Evolutionary conservation across 352 stramenopile species (phyloP).

Genomic region (Globisporangium radiosum): DNA sequence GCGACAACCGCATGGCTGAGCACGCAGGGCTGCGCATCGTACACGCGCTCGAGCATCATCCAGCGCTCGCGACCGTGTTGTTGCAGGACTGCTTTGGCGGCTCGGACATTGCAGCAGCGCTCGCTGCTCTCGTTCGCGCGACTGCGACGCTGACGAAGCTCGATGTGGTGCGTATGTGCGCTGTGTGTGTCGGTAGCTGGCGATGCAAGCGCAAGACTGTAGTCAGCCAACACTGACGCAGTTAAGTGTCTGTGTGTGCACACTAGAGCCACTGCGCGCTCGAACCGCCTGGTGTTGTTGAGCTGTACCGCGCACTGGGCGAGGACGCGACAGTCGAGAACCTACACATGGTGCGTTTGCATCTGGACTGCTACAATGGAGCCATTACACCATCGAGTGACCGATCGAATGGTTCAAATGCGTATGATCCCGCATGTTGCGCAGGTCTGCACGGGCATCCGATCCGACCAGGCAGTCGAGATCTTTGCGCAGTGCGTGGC

Average conservation of each 20-base stretch:
- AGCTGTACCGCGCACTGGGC: constrained; percentile 49
- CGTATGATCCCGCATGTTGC: too few relatives aligned
- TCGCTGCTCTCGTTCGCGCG: constrained; percentile 23
- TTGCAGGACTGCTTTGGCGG: constrained; percentile 56
- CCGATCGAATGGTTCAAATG: too few relatives aligned
- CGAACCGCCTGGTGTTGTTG: constrained; percentile 47
- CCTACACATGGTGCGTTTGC: constrained; percentile 50
- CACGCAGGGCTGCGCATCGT: constrained; percentile 25
- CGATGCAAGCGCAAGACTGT: too few relatives aligned
- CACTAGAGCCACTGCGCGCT: constrained; percentile 55
- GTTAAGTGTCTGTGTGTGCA: not conserved
- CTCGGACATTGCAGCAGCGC: constrained; percentile 18
- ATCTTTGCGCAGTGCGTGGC: constrained; percentile 43
- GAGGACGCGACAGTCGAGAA: constrained; percentile 38
- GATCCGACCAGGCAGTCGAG: constrained; percentile 46
- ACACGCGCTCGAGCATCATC: constrained; percentile 24
- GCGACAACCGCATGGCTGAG: constrained; percentile 53
- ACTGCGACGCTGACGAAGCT: constrained; percentile 33
- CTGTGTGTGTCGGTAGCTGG: not conserved
- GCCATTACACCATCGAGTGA: too few relatives aligned
- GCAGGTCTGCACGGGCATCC: constrained; percentile 56
- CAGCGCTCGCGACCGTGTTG: constrained; percentile 32
- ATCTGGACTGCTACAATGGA: not conserved
- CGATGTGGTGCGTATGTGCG: constrained; percentile 34
- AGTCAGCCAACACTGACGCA: too few relatives aligned